Evolutionary conservation across 331 rosid species (phyloP).

Genomic region (Malus hybrid): DNA sequence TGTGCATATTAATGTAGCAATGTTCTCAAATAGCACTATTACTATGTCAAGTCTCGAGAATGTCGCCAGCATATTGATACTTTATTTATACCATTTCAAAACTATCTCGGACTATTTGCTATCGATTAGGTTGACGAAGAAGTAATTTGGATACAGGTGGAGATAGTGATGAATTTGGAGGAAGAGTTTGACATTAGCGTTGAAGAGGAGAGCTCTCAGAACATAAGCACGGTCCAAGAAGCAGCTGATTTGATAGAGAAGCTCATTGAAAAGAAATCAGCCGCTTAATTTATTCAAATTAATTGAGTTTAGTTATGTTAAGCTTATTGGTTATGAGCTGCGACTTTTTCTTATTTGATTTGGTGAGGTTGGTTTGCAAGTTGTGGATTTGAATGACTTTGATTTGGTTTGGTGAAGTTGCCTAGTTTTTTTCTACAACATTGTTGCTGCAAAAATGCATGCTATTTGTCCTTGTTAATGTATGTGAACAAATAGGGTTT

Average conservation of each 20-base stretch:
- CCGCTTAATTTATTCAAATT: background rate
- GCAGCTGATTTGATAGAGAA: slow-evolving; percentile 81
- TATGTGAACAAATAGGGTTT: no score
- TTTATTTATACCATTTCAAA: no score
- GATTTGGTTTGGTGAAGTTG: background rate
- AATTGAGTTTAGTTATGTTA: background rate
- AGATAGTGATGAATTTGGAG: slow-evolving; percentile 73
- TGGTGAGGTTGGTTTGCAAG: background rate
- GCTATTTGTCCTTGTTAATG: background rate
- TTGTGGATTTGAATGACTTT: background rate
- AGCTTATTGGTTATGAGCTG: background rate
- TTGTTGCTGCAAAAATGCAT: background rate
- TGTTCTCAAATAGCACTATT: no score
- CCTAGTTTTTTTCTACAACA: no score
- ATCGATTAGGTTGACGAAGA: background rate
- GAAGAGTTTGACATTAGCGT: slow-evolving; percentile 64
- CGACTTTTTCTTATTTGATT: background rate
- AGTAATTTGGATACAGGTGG: slow-evolving; percentile 36
- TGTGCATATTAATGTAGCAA: background rate
- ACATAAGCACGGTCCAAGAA: slow-evolving; percentile 61
- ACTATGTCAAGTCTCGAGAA: no score
- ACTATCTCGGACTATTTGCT: no score
- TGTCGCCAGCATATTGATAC: no score
- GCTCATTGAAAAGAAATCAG: slow-evolving; percentile 45
- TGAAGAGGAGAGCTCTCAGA: slow-evolving; percentile 56